Evolutionary conservation across 2,329 filamentous ascomycete genomes (phyloP).

Genomic region (Xylaria arbuscula): DNA sequence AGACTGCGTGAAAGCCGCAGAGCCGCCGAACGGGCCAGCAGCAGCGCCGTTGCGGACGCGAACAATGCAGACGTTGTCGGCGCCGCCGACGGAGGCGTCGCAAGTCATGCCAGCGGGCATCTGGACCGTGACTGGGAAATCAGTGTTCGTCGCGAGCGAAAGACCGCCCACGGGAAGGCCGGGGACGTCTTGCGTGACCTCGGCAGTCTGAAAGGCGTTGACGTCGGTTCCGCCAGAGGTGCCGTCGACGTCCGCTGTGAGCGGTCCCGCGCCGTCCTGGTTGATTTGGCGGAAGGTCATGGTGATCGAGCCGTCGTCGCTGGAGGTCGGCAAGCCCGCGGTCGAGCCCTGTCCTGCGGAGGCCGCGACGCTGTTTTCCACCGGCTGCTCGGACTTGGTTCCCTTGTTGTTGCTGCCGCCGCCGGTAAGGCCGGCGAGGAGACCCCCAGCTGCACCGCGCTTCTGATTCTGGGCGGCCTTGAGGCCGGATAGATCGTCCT

Average conservation of each 20-base stretch:
- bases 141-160: slow-evolving; percentile 68
- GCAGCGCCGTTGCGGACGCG: slow-evolving; percentile 70
- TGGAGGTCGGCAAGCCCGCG: slow-evolving; percentile 68
- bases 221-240: slow-evolving; percentile 72
- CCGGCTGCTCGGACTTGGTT: slow-evolving; percentile 55
- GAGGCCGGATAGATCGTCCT: slow-evolving; percentile 53
- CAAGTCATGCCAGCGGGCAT: slow-evolving; percentile 77
- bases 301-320: slow-evolving; percentile 69
- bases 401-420: slow-evolving; percentile 49
- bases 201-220: slow-evolving; percentile 68
- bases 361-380: slow-evolving; percentile 65
- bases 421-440: slow-evolving; percentile 47
- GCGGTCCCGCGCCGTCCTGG: slow-evolving; percentile 75
- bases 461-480: slow-evolving; percentile 36
- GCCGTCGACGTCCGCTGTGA: slow-evolving; percentile 69
- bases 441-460: slow-evolving; percentile 20
- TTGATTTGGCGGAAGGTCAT: slow-evolving; percentile 78
- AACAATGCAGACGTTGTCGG: slow-evolving; percentile 71
- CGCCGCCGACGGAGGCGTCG: slow-evolving; percentile 67
- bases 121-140: slow-evolving; percentile 72
- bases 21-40: slow-evolving; percentile 75
- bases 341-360: slow-evolving; percentile 65
- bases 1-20: slow-evolving; percentile 72
- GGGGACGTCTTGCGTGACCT: slow-evolving; percentile 70
- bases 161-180: slow-evolving; percentile 67